These are phyloP conservation scores for Graphiopsis chlorocephala DNA, from an alignment of 2,329 filamentous ascomycete species.

Conservation along the genomic window DNA sequence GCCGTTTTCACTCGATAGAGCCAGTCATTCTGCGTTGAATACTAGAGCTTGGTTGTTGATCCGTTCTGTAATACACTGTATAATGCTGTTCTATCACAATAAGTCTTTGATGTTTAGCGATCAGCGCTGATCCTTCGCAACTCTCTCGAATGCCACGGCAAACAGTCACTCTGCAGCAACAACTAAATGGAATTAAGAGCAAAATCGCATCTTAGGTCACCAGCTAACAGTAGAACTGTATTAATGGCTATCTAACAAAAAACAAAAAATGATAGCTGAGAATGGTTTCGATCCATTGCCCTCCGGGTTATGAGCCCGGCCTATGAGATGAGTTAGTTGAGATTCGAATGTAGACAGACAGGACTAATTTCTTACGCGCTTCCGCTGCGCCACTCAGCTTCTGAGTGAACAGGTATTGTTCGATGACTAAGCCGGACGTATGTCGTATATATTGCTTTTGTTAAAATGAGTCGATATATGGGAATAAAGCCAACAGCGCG, in stretches of 20 bases:
- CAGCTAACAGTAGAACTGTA: background rate
- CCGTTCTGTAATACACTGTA: background rate
- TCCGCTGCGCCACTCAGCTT: constrained; percentile 15
- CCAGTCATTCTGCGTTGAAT: background rate
- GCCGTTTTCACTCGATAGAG: background rate
- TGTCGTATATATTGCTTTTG: background rate
- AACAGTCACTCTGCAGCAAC: background rate
- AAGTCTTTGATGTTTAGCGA: background rate
- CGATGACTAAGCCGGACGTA: background rate
- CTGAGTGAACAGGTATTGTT: background rate
- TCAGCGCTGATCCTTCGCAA: background rate
- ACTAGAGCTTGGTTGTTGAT: background rate
- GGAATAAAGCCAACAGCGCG: background rate
- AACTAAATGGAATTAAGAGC: background rate
- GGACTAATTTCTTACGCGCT: background rate
- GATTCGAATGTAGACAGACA: background rate
- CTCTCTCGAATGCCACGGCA: background rate
- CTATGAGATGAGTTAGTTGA: background rate
- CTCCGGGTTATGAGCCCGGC: constrained; percentile 16
- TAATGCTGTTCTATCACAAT: background rate
- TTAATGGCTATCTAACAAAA: background rate
- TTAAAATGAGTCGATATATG: background rate
- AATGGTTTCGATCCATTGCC: constrained; percentile 16
- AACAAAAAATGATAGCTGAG: constrained; percentile 8
- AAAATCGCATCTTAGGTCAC: background rate